phyloP scores from a whole-genome alignment of 148 eudicot species.

The Rhododendron vialii region DNA sequence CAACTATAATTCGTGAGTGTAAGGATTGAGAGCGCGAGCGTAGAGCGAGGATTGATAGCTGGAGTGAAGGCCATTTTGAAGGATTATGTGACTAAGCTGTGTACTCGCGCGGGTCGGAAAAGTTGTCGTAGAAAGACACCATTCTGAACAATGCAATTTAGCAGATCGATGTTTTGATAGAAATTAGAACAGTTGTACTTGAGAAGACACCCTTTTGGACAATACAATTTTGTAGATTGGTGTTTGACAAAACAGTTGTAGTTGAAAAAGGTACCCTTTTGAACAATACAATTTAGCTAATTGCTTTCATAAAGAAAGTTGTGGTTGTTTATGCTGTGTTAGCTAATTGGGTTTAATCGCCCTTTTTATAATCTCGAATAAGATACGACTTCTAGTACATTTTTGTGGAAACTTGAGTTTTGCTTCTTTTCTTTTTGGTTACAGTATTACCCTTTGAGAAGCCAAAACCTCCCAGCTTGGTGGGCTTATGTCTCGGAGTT shows the following conservation, averaged over 20 bases:
- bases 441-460: slow-evolving; percentile 36
- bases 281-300: background rate
- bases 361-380: background rate
- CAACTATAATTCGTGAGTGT: too few species aligned
- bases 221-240: background rate
- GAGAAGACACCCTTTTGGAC: background rate
- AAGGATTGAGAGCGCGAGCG: too few species aligned
- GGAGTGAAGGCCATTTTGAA: too few species aligned
- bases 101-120: background rate
- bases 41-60: too few species aligned
- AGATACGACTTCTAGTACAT: background rate
- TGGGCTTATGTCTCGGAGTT: slow-evolving; percentile 65
- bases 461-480: slow-evolving; percentile 56
- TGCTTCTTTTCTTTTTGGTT: slow-evolving; percentile 8
- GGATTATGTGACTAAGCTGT: too few species aligned
- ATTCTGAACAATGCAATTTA: background rate
- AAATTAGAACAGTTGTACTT: background rate
- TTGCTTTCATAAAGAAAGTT: background rate
- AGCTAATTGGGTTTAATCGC: background rate
- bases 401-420: background rate
- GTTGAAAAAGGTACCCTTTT: background rate
- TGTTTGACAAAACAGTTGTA: background rate
- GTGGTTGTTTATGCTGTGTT: background rate
- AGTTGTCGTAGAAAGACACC: background rate
- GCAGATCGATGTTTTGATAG: background rate